These are phyloP conservation scores for Nannizzia gypsea DNA, from an alignment of 2,329 filamentous ascomycete genomes.

Conservation along the genomic window DNA sequence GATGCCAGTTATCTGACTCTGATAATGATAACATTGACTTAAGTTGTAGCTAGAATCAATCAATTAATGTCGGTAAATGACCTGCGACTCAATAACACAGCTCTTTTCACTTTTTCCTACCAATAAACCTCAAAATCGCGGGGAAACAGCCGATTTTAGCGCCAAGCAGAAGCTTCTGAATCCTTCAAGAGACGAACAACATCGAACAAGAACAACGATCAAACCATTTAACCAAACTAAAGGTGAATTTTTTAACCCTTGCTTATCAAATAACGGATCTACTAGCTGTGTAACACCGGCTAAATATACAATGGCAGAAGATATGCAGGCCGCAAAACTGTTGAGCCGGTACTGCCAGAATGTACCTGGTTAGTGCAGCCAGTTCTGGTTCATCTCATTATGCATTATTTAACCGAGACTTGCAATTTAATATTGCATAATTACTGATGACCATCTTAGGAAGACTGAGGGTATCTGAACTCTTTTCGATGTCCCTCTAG, in stretches of 20 bases:
- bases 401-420: background rate
- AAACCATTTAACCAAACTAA: background rate
- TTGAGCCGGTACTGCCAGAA: slow-evolving; percentile 19
- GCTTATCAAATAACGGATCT: background rate
- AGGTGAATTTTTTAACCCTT: background rate
- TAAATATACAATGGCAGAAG: slow-evolving; percentile 7
- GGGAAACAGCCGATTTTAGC: background rate
- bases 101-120: too few relatives aligned
- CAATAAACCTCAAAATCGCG: background rate
- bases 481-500: slow-evolving; percentile 75
- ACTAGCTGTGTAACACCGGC: background rate
- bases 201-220: background rate
- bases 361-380: background rate
- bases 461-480: slow-evolving; percentile 62
- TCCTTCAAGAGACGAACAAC: background rate
- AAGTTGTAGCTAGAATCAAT: too few relatives aligned
- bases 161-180: background rate
- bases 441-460: slow-evolving; percentile 37
- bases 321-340: slow-evolving; percentile 28
- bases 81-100: too few relatives aligned
- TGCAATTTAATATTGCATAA: background rate
- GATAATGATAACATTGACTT: too few relatives aligned
- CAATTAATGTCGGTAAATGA: too few relatives aligned
- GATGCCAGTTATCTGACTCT: too few relatives aligned
- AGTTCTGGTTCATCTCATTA: background rate